These are phyloP conservation scores for Coniochaeta sp. DNA, from an alignment of 2,329 filamentous ascomycete genomes.

Conservation along the genomic window DNA sequence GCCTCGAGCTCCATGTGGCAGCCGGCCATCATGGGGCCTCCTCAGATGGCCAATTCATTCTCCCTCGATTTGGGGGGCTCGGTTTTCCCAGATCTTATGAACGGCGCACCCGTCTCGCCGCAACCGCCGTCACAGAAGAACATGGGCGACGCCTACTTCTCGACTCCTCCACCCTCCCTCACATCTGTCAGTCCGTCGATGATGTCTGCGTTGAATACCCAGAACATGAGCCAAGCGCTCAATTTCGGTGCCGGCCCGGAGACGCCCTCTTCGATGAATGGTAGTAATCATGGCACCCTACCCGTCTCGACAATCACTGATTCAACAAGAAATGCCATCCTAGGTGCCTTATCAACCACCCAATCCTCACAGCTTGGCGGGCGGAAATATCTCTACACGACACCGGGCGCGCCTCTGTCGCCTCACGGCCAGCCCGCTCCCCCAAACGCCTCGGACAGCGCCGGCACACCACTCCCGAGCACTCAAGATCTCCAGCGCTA, in stretches of 20 bases:
- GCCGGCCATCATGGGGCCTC: constrained; percentile 60
- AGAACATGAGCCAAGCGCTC: constrained; percentile 58
- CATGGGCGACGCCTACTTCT: constrained; percentile 68
- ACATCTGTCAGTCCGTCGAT: constrained; percentile 66
- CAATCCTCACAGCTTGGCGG: constrained; percentile 48
- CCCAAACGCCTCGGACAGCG: constrained; percentile 42
- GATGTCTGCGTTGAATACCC: constrained; percentile 55
- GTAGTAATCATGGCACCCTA: constrained; percentile 51
- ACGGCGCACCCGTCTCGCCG: constrained; percentile 67
- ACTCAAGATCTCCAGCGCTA: constrained; percentile 85
- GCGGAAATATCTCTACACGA: constrained; percentile 58
- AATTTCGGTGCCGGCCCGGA: constrained; percentile 59
- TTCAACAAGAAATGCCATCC: constrained; percentile 53
- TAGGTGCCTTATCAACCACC: constrained; percentile 45
- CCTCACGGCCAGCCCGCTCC: constrained; percentile 40
- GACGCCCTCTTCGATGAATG: constrained; percentile 64
- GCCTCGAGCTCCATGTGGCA: constrained; percentile 60
- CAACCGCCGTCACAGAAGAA: constrained; percentile 66
- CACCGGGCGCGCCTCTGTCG: constrained; percentile 46
- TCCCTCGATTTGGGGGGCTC: constrained; percentile 66
- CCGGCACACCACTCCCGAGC: constrained; percentile 60
- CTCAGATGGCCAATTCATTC: constrained; percentile 61
- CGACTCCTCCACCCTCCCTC: constrained; percentile 68
- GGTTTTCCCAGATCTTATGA: constrained; percentile 71
- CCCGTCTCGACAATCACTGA: constrained; percentile 60